Conservation (phyloP, 2,329 filamentous ascomycete species). For the Xylaria hypoxylon region DNA sequence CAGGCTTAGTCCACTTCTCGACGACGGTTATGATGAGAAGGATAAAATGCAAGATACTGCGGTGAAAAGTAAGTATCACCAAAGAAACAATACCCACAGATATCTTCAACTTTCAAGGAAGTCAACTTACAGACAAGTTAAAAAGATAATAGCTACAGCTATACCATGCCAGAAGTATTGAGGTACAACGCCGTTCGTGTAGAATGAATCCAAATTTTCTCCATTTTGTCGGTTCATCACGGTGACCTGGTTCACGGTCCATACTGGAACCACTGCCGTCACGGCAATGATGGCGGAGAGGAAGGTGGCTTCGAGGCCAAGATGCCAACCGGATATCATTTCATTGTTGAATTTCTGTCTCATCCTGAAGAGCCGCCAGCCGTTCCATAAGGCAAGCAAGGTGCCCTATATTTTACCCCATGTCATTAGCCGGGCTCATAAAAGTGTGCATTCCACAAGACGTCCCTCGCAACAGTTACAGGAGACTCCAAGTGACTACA, state of each 20-base stretch:
- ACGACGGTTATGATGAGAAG: conserved; percentile 20
- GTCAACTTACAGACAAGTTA: conserved; percentile 14
- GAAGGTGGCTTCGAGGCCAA: conserved; percentile 21
- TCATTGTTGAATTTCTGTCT: conserved; percentile 29
- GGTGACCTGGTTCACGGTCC: background rate
- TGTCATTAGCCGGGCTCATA: conserved; percentile 12
- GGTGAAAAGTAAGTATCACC: background rate
- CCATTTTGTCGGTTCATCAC: no score
- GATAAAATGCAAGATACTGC: conserved; percentile 22
- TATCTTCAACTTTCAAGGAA: background rate
- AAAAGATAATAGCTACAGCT: background rate
- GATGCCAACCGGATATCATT: conserved; percentile 33
- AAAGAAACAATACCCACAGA: background rate
- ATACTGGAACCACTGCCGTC: background rate
- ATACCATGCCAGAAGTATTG: conserved; percentile 13
- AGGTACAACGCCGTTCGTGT: background rate
- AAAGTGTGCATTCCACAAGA: no score
- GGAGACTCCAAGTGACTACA: background rate
- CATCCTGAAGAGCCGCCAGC: conserved; percentile 33
- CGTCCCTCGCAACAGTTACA: background rate
- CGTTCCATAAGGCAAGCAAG: conserved; percentile 35
- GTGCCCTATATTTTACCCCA: conserved; percentile 18
- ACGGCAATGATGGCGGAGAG: conserved; percentile 14
- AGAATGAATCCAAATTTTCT: background rate
- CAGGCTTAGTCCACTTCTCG: conserved; percentile 32